phyloP scores from a whole-genome alignment of 495 filamentous ascomycete species.

The Penicillium pulvis region DNA sequence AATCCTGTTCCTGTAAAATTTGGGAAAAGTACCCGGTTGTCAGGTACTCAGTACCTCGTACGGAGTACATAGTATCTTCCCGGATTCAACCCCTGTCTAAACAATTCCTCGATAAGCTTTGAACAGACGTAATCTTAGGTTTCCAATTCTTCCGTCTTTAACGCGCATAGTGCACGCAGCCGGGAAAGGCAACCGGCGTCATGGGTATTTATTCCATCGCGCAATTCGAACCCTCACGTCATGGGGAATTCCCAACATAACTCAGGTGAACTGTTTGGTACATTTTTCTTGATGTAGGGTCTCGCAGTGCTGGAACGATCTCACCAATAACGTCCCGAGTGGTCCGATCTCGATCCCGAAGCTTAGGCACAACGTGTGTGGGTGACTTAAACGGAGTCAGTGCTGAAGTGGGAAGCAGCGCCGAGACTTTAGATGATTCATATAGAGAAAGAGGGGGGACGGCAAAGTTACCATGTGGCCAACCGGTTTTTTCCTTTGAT shows the following conservation, averaged over 20 bases:
- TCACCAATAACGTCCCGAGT: constrained; percentile 26
- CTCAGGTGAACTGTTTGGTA: not conserved
- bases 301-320: constrained; percentile 15
- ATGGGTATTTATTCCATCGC: not conserved
- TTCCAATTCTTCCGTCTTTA: not conserved
- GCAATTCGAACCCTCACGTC: constrained; percentile 11
- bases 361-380: constrained; percentile 24
- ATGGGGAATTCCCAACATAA: not conserved
- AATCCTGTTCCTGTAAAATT: not conserved
- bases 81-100: not conserved
- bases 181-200: constrained; percentile 28
- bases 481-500: not conserved
- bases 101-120: not conserved
- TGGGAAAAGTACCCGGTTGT: not conserved
- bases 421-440: not conserved
- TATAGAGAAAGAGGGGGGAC: not conserved
- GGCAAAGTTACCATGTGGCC: constrained; percentile 1
- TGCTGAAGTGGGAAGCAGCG: constrained; percentile 20
- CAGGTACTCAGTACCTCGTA: too few species aligned
- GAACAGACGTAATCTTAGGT: not conserved
- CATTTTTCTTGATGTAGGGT: not conserved
- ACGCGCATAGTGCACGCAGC: constrained; percentile 21
- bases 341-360: constrained; percentile 34
- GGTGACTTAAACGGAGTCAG: constrained; percentile 7
- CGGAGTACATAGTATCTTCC: not conserved